Base-by-base conservation (phyloP, 176 grass and related monocot species). In the Juncus inflexus region DNA sequence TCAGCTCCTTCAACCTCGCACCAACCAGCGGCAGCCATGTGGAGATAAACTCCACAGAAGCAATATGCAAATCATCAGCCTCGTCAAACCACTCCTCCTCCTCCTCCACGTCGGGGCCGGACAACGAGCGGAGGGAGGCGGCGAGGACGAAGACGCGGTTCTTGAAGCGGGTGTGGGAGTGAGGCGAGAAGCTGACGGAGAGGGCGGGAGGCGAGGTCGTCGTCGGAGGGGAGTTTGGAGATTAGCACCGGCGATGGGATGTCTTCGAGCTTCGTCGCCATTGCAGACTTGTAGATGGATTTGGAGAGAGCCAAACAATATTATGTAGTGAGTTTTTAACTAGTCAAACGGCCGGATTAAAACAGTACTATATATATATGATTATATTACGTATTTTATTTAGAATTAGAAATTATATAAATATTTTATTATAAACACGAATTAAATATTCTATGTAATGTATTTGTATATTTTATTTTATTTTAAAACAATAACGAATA, bases 21-120 rank as follows among this genome's bases (percentile, higher is more conserved):
- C 70, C 77, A 0, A 80, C 74, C 16, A 78, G 64, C 49, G 67
- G 68, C 14, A 76, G 78, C 87, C 87, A 80, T 6, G 60, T 37
- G 45, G 51, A 8, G 9, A 90, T 75, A 57, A 86, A 79, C 43
- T 84, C 64, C 9, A 60, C 58, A 9, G 68, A 49, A 14, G 87
- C 80, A 49, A 96, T 77, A 65, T 90, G 81, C 42, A 95, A 78
- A 59, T 85, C 73, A 63, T 87, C 81, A 40, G 66, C 81, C 35
- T 90, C 87, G 13, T 80, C 83, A 50, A 80, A 68, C 61, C 77
- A 78, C 1, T 64, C 78, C 2, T 77, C 75, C 12, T 91, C 80
- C 53, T 73, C 70, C 54, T 73, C 75, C 2, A 42, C 78, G 61
- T 50, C 55, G 55, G 8, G 42, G 13, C 65, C 66, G 11, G 41